These are phyloP conservation scores for Flueggea neowawraea DNA, from an alignment of 441 rosid genomes.

Conservation along the genomic window DNA sequence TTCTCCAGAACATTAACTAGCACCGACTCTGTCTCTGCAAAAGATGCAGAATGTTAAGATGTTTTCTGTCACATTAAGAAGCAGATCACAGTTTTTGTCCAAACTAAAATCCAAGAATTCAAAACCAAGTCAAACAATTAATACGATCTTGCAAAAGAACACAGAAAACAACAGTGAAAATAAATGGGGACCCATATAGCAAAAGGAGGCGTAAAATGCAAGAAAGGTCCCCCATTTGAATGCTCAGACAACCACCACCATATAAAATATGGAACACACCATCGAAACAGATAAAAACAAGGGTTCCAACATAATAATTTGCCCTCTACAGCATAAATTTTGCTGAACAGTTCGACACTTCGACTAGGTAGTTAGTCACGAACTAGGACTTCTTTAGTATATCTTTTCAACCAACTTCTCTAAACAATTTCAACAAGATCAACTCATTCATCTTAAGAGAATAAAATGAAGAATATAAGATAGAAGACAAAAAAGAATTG, in stretches of 20 bases:
- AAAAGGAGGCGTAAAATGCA: too few species aligned
- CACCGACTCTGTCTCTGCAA: slow-evolving; percentile 71
- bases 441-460: too few species aligned
- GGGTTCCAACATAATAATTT: background rate
- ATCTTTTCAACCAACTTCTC: too few species aligned
- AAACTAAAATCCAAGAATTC: background rate
- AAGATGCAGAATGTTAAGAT: background rate
- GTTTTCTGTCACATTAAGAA: background rate
- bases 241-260: background rate
- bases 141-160: too few species aligned
- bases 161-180: too few species aligned
- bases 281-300: background rate
- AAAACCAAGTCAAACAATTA: background rate
- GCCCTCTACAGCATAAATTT: background rate
- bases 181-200: too few species aligned
- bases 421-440: too few species aligned
- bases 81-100: background rate
- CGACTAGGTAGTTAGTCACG: too few species aligned
- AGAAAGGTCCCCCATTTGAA: background rate
- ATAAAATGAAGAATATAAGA: too few species aligned
- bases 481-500: background rate
- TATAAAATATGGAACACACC: background rate
- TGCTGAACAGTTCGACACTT: too few species aligned
- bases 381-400: too few species aligned
- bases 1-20: slow-evolving; percentile 65